phyloP scores from a whole-genome alignment of 2,329 filamentous ascomycete species.

The Aschersonia sp. region DNA sequence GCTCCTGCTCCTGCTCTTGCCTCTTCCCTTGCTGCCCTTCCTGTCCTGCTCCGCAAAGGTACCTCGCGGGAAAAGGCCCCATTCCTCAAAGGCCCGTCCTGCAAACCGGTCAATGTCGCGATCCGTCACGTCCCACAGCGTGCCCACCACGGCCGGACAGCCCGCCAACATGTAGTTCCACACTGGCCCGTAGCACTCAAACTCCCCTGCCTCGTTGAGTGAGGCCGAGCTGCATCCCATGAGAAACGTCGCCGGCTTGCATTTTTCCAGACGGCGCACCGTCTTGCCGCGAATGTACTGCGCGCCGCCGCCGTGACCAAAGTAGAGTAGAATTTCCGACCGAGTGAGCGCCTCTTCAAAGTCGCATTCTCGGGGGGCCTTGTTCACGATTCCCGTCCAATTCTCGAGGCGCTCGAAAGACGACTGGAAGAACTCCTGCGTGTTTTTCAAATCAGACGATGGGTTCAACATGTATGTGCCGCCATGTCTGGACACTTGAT shows the following conservation, averaged over 20 bases:
- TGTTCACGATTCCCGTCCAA: constrained; percentile 58
- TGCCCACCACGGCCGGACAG: constrained; percentile 74
- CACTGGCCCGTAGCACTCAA: constrained; percentile 81
- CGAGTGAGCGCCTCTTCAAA: constrained; percentile 53
- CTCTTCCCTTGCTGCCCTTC: constrained; percentile 3
- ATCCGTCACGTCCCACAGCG: constrained; percentile 96
- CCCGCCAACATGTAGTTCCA: constrained; percentile 87
- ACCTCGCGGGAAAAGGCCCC: constrained; percentile 55
- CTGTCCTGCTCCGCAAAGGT: constrained; percentile 22
- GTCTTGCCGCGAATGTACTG: constrained; percentile 85
- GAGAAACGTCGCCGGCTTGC: constrained; percentile 64
- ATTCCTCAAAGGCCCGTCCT: constrained; percentile 62
- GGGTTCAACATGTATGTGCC: constrained; percentile 85
- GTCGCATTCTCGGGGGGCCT: constrained; percentile 59
- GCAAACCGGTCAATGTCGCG: constrained; percentile 93
- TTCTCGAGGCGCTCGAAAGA: constrained; percentile 47
- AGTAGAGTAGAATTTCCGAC: constrained; percentile 73
- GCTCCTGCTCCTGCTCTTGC: background rate
- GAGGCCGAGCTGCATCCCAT: constrained; percentile 90
- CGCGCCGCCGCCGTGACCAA: constrained; percentile 86
- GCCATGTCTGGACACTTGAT: constrained; percentile 37
- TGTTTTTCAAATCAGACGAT: constrained; percentile 65
- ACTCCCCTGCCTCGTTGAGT: constrained; percentile 64
- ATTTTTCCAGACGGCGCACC: constrained; percentile 63
- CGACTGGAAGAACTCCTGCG: constrained; percentile 58